Base-by-base conservation (phyloP, 768 basidiomycete genomes). In the Pleurotus cornucopiae region DNA sequence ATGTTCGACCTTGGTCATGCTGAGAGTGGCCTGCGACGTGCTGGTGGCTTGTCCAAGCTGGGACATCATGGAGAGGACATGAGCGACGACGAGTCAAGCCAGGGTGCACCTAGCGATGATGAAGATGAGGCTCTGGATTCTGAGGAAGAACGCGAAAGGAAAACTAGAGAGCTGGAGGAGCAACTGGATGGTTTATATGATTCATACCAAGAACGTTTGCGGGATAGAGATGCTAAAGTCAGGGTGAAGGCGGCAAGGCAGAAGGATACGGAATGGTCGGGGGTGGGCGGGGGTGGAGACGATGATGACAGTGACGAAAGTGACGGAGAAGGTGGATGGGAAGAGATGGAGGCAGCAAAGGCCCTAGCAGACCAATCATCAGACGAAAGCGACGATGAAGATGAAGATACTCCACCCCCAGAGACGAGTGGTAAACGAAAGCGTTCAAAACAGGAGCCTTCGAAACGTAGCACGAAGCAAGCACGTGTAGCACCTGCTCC, bases 101-200 rank as follows among this genome's bases (percentile, higher is more conserved):
- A 71, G 54, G 68, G 61, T 5, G 74, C 73, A 6, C 79, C 80
- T 25, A 75, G 74, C 6, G 80, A 76, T 4, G 74, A 71, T 26
- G 71, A 65, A 18, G 74, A 76, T 18, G 77, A 80, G 53, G 69
- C 70, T 0, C 66, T 83, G 46, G 85, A 83, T 61, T 76, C 76
- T 12, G 89, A 88, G 14, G 89, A 91, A 60, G 94, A 92, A 66
- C 71, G 75, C 46, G 85, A 89, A 59, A 71, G 67, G 61, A 85
- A 82, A 65, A 69, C 87, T 12, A 71, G 67, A 1, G 75, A 63
- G 3, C 79, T 98, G 13, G 97, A 98, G 68, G 84, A 75, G n/a
- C 89, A 94, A 63, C 73, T 99, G 57, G 94, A 98, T 64, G 84
- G 80, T 4, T 71, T 98, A 62, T 98, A 99, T 72, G 86, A 94